These are phyloP conservation scores for Termitomyces eurrhizus DNA, from an alignment of 768 basidiomycete species.

Conservation along the genomic window DNA sequence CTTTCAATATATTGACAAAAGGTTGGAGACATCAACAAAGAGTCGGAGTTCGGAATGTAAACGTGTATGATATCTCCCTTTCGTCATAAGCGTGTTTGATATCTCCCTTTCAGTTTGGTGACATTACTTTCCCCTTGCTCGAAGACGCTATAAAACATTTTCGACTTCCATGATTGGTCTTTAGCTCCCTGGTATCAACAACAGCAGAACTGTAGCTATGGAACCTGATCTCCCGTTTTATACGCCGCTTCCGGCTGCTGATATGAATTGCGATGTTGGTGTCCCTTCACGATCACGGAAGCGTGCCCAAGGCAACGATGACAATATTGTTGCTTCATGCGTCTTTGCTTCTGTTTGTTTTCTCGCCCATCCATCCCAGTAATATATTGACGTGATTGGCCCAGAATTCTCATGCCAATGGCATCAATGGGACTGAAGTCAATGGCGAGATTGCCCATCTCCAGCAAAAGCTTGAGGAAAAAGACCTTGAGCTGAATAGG, in stretches of 20 bases:
- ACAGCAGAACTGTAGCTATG: not conserved
- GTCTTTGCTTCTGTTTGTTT: not conserved
- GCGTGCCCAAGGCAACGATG: not conserved
- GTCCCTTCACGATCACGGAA: not conserved
- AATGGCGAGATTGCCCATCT: too few species aligned
- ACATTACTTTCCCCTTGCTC: not conserved
- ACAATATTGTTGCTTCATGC: not conserved
- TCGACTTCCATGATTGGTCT: not conserved
- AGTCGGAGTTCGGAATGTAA: not conserved
- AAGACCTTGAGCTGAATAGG: too few species aligned
- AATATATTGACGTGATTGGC: too few species aligned
- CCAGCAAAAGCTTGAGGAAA: too few species aligned
- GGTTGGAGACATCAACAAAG: not conserved
- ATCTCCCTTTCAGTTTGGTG: not conserved
- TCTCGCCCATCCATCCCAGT: too few species aligned
- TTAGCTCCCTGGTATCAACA: not conserved
- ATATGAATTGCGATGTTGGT: not conserved
- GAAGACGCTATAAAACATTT: not conserved
- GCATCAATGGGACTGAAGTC: too few species aligned
- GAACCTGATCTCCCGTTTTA: not conserved
- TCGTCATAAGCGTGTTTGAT: not conserved
- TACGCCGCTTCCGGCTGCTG: not conserved
- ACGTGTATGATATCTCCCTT: not conserved
- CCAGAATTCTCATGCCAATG: too few species aligned
- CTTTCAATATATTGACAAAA: too few species aligned